Evolutionary conservation across 208 protist species (phyloP), one percentile per base, ranked within the genome.

Genomic region (Crithidia sp.): DNA sequence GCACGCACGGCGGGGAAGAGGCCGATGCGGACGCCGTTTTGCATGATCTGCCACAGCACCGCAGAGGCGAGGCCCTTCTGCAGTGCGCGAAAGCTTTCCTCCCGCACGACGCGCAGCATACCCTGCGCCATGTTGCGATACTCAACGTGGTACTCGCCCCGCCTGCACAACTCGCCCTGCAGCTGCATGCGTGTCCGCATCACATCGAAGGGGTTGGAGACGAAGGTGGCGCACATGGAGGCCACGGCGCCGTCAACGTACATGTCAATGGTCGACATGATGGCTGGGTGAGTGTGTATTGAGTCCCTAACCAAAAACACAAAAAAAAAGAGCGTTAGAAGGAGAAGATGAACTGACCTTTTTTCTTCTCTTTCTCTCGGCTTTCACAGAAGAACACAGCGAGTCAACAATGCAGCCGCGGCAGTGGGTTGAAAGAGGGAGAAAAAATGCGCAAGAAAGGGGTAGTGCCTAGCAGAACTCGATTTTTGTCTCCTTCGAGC

Each of bases 141-240:
- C 47, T 76, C n/a, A 5, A 81, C 76, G 12, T 56, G 64, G 71
- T 90, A 94, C 36, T 77, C 47, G 5, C 89, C 89, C 19, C 58
- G 69, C 40, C 60, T 67, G 62, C 64, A 67, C 67, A 90, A 53
- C 75, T 91, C 84, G 16, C 89, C 89, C 50, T 94, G 89, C 40
- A 94, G 73, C 73, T 92, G 86, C 79, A 91, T 79, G 52, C 89
- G 83, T 2, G 85, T 90, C 16, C 83, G 85, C 80, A 94, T 90
- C 57, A 92, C 85, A 50, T 94, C 89, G 43, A 92, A 89, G 5
- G 89, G 89, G 57, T 91, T 94, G 13, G 86, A 90, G 47, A 94
- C 53, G 40, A 92, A 12, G 4, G 75, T 77, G 10, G 89, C 89
- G 19, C 68, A 68, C 45, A 54, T 58, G 9, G 85, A 89, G 9